Evolutionary conservation across 2,329 filamentous ascomycete species (phyloP), one percentile per base, ranked within the genome.

Genomic region (Diaporthe sp.): DNA sequence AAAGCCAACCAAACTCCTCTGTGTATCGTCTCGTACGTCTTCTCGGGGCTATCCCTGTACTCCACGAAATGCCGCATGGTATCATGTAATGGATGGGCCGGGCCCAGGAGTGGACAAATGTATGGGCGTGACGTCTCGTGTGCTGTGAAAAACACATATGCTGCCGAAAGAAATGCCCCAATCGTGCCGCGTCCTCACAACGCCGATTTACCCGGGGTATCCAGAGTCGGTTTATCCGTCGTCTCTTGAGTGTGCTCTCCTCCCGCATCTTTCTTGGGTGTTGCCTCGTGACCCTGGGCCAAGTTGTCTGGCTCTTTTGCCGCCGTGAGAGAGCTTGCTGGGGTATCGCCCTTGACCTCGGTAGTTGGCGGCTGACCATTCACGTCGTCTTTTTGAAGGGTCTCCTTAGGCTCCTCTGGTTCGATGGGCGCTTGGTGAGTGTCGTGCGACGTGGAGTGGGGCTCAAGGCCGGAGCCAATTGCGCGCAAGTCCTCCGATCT

Each of bases 41-140:
- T 42, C 45, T 64, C 57, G 55, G 47, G 45, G 50, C 33, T 10
- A 54, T 42, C 15, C 15, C 38, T 45, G 33, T 64, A 42, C 33
- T 61, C 45, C 45, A 54, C 60, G 45, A 72, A 71, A 72, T 61
- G 70, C 70, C 57, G 35, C 35, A n/a, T 73, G 72, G 55, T 70
- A 73, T 70, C 72, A 60, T 61, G 52, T 28, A 52, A 30, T 64
- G 57, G 12, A 33, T 42, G 22, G 45, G 33, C 40, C 45, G 47
- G 22, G 22, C 45, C 55, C 54, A 71, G 54, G n/a, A 15, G 57
- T 64, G 30, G 69, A 64, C 33, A 30, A 17, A n/a, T 12, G 35
- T 33, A 17, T 12, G 33, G 12, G 22, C 42, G 8, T 64, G 35
- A 64, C 69, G 12, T 40, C 22, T n/a, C 17, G 19, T 19, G 19